These are phyloP conservation scores for Bruguiera hainesii DNA, from an alignment of 441 rosid species.

Conservation along the genomic window DNA sequence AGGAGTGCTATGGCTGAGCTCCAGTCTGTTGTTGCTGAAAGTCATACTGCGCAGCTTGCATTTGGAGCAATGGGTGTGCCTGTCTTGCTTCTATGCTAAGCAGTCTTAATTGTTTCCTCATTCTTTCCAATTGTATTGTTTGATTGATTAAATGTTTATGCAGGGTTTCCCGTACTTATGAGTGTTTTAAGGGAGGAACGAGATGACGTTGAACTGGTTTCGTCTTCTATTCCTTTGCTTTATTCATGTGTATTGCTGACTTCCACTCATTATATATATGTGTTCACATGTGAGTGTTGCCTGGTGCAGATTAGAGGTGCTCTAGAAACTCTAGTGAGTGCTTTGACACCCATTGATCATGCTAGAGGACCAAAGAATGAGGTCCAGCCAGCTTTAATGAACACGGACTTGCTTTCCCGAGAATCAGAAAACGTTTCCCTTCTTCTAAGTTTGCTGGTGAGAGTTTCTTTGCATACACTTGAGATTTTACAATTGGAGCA, in stretches of 20 bases:
- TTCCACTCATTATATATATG: background rate
- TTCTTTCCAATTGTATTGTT: conserved; percentile 10
- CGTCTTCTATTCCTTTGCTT: conserved; percentile 7
- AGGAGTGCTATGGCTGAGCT: conserved; percentile 81
- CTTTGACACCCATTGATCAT: conserved; percentile 82
- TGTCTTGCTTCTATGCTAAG: conserved; percentile 11
- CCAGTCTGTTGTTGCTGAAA: conserved; percentile 87
- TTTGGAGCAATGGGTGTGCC: conserved; percentile 82
- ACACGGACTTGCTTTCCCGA: conserved; percentile 88
- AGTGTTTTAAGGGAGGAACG: conserved; percentile 83
- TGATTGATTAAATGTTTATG: conserved; percentile 16
- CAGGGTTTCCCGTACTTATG: conserved; percentile 93
- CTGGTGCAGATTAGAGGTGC: conserved; percentile 80
- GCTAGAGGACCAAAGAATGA: conserved; percentile 68
- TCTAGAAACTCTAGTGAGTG: conserved; percentile 89
- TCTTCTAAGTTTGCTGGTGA: conserved; percentile 89
- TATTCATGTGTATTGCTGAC: background rate
- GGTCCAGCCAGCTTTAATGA: conserved; percentile 90
- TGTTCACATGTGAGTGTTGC: conserved; percentile 4
- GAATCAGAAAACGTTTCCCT: conserved; percentile 94
- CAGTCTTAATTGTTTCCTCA: background rate
- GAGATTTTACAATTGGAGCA: background rate
- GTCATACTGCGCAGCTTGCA: conserved; percentile 77
- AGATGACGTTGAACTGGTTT: conserved; percentile 92
- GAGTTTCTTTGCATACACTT: conserved; percentile 20